Percentiles rank a stretch among this genome's conserved stretches.
Evolutionary conservation across 371 early-diverging fungal genomes (phyloP).

Genomic region (Funneliformis caledonium): DNA sequence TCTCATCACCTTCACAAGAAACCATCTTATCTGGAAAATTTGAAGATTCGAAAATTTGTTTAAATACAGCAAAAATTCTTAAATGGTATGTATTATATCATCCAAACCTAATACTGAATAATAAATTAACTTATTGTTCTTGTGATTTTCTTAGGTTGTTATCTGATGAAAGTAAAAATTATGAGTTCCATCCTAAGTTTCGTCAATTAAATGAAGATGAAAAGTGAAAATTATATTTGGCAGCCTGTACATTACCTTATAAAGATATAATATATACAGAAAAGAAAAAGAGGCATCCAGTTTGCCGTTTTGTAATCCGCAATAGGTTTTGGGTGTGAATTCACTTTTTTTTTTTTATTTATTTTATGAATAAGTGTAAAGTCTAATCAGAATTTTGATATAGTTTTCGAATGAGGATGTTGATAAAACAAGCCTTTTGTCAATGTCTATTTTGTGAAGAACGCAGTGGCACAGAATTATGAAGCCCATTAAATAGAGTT

Average conservation of each 20-base stretch:
- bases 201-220: slow-evolving; percentile 45
- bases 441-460: slow-evolving; percentile 23
- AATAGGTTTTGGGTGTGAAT: slow-evolving; percentile 45
- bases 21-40: slow-evolving; percentile 46
- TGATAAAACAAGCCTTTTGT: slow-evolving; percentile 10
- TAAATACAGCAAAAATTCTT: slow-evolving; percentile 54
- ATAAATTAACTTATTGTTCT: neutral
- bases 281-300: slow-evolving; percentile 44
- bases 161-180: slow-evolving; percentile 29
- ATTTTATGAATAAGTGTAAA: slow-evolving; percentile 41
- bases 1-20: slow-evolving; percentile 52
- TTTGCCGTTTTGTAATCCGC: slow-evolving; percentile 44
- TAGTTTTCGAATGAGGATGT: slow-evolving; percentile 39
- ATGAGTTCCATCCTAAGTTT: slow-evolving; percentile 30
- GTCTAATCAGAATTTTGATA: slow-evolving; percentile 44
- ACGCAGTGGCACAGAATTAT: slow-evolving; percentile 43
- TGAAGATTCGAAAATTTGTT: slow-evolving; percentile 45
- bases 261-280: slow-evolving; percentile 43
- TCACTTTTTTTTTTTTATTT: slow-evolving; percentile 44
- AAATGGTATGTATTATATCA: slow-evolving; percentile 50
- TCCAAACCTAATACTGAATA: no score
- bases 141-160: slow-evolving; percentile 35
- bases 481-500: slow-evolving; percentile 42
- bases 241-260: slow-evolving; percentile 44
- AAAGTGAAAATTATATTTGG: slow-evolving; percentile 36